phyloP scores from a whole-genome alignment of 345 rosid species.

The Salix brachista region DNA sequence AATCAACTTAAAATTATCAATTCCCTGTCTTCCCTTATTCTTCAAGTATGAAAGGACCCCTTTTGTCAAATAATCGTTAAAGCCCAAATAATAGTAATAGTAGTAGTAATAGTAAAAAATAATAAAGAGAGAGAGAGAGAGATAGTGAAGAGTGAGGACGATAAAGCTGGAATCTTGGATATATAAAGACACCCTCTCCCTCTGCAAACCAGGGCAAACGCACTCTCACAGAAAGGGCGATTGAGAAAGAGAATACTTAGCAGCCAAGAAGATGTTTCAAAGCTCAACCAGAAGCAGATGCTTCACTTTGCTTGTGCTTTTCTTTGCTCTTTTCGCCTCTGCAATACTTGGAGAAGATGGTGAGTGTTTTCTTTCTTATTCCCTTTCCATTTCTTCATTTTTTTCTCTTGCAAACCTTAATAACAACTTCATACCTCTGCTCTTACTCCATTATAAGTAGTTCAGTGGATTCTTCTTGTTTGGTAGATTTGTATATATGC shows the following conservation, averaged over 20 bases:
- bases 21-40: background rate
- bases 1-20: background rate
- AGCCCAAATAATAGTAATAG: no score
- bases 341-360: constrained; percentile 59
- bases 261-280: constrained; percentile 32
- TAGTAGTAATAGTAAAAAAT: background rate
- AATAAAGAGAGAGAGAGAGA: background rate
- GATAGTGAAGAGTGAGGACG: constrained; percentile 10
- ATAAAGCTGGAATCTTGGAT: constrained; percentile 42
- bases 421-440: background rate
- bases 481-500: constrained; percentile 1
- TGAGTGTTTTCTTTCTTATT: constrained; percentile 25
- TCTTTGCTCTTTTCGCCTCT: constrained; percentile 37
- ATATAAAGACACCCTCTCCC: constrained; percentile 33
- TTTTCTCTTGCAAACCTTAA: background rate
- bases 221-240: background rate
- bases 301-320: constrained; percentile 34
- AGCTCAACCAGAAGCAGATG: constrained; percentile 33
- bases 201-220: constrained; percentile 15
- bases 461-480: background rate
- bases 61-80: background rate
- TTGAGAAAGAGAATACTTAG: constrained; percentile 17
- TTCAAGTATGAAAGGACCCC: background rate
- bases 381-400: background rate
- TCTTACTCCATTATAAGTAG: background rate